These are phyloP conservation scores for Xylaria nigripes DNA, from an alignment of 495 filamentous ascomycete genomes.

Conservation along the genomic window DNA sequence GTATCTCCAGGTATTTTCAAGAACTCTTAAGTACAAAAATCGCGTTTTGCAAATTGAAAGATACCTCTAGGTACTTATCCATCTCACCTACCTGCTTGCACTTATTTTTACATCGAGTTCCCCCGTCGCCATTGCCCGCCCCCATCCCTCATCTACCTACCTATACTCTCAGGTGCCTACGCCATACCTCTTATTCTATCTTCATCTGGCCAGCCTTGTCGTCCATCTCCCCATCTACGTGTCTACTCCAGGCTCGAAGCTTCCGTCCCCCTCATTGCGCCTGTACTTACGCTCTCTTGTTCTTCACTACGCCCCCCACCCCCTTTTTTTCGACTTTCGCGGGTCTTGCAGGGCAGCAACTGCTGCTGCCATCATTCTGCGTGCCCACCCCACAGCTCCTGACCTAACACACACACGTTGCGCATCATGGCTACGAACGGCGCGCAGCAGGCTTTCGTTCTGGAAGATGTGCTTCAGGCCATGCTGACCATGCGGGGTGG, in stretches of 20 bases:
- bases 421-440: constrained; percentile 61
- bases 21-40: too few relatives aligned
- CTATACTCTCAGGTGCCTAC: neutral
- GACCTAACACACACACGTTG: constrained; percentile 15
- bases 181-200: neutral
- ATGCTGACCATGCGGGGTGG: constrained; percentile 86
- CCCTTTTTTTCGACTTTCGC: constrained; percentile 1
- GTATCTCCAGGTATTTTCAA: neutral
- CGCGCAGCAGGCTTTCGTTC: constrained; percentile 62
- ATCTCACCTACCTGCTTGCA: neutral
- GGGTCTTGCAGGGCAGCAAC: constrained; percentile 9
- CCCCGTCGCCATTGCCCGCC: too few relatives aligned
- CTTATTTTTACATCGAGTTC: neutral
- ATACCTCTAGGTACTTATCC: too few relatives aligned
- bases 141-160: neutral
- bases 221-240: neutral
- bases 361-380: constrained; percentile 14
- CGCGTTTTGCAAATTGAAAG: too few relatives aligned
- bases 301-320: neutral
- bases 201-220: neutral
- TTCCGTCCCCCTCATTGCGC: neutral
- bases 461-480: constrained; percentile 66
- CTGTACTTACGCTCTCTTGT: neutral
- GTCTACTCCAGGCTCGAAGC: neutral
- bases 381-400: constrained; percentile 26